Conservation (phyloP, 441 rosid species). For the Jatropha podagrica region DNA sequence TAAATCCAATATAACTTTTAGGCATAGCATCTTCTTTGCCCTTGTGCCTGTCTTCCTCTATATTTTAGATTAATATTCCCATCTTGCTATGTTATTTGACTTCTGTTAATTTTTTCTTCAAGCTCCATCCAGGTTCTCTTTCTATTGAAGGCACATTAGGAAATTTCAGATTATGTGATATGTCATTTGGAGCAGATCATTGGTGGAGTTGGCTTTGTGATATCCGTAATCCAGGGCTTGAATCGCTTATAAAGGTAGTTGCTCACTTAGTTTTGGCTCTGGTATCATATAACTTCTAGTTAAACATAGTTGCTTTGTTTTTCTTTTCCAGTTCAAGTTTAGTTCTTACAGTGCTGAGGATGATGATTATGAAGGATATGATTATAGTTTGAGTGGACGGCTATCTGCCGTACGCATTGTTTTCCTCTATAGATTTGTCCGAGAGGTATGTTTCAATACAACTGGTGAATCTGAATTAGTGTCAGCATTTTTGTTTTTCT, state of each 20-base stretch:
- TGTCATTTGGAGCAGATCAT: slow-evolving; percentile 78
- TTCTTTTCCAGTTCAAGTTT: slow-evolving; percentile 80
- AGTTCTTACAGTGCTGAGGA: slow-evolving; percentile 88
- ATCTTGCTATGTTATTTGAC: slow-evolving; percentile 19
- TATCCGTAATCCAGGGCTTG: slow-evolving; percentile 95
- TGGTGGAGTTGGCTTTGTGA: slow-evolving; percentile 99
- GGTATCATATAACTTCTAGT: slow-evolving; percentile 14
- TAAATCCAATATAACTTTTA: not conserved
- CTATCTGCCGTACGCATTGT: slow-evolving; percentile 97
- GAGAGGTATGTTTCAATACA: slow-evolving; percentile 69
- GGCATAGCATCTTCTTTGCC: not conserved
- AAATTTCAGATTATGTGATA: slow-evolving; percentile 94
- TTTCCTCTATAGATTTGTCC: slow-evolving; percentile 96
- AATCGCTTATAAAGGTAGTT: slow-evolving; percentile 91
- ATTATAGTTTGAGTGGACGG: slow-evolving; percentile 87
- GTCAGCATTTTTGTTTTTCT: not conserved
- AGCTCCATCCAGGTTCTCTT: slow-evolving; percentile 95
- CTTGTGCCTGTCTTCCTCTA: not conserved
- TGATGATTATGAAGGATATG: slow-evolving; percentile 98
- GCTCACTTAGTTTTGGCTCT: not conserved
- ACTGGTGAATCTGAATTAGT: slow-evolving; percentile 3
- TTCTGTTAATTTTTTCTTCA: slow-evolving; percentile 26
- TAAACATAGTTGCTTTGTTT: slow-evolving; percentile 14
- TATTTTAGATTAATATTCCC: not conserved
- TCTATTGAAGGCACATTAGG: slow-evolving; percentile 95